phyloP scores from a whole-genome alignment of 2,329 filamentous ascomycete genomes.

The Pestalotiopsis sp. region DNA sequence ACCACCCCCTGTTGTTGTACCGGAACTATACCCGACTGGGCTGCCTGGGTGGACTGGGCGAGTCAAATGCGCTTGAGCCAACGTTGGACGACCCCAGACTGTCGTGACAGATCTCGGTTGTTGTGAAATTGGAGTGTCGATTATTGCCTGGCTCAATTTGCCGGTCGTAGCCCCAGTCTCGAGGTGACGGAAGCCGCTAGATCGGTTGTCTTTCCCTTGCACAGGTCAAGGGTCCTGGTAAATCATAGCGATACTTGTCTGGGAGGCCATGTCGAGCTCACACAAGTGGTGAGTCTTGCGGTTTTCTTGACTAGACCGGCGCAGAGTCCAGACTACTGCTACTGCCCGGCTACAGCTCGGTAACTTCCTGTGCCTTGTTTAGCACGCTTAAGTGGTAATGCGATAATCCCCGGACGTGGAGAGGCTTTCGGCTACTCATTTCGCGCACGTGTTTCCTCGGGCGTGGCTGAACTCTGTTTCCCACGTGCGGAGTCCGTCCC shows the following conservation, averaged over 20 bases:
- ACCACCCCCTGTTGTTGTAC: neutral
- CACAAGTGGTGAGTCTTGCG: neutral
- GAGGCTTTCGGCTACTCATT: neutral
- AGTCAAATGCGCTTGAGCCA: conserved; percentile 10
- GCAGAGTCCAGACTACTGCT: neutral
- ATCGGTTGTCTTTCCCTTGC: neutral
- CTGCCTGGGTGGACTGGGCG: neutral
- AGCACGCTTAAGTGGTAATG: neutral
- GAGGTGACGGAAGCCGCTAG: conserved; percentile 5
- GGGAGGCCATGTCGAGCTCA: neutral
- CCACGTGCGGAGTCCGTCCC: conserved; percentile 1
- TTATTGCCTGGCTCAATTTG: conserved; percentile 10
- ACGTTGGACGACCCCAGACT: conserved; percentile 1
- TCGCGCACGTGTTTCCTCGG: conserved; percentile 3
- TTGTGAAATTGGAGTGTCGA: conserved; percentile 11
- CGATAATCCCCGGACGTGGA: neutral
- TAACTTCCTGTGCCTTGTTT: neutral
- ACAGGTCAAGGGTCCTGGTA: neutral
- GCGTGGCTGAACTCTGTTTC: conserved; percentile 3
- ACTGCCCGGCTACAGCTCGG: neutral
- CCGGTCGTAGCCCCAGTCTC: conserved; percentile 5
- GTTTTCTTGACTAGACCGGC: neutral
- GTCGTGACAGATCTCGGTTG: conserved; percentile 12
- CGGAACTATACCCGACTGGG: conserved; percentile 2
- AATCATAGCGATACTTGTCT: neutral